Conservation (phyloP, 768 basidiomycete genomes). For the Tylopilus intermedius region DNA sequence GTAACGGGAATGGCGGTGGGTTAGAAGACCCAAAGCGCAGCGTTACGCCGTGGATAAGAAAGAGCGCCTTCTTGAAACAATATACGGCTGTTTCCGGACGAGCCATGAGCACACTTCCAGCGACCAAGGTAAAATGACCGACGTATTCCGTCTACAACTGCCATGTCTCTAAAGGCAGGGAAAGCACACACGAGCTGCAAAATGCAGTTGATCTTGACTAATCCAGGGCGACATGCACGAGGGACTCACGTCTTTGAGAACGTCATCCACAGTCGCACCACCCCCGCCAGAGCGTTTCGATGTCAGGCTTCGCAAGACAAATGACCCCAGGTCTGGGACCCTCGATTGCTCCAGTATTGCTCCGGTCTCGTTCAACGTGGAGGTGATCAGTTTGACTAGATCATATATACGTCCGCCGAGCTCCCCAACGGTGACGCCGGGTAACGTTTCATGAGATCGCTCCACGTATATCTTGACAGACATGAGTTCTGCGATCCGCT, state of each 20-base stretch:
- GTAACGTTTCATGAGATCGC: slow-evolving; percentile 60
- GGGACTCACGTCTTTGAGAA: slow-evolving; percentile 57
- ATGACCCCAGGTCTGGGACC: slow-evolving; percentile 66
- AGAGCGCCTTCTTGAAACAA: slow-evolving; percentile 87
- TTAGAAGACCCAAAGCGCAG: slow-evolving; percentile 59
- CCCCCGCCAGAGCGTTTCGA: slow-evolving; percentile 29
- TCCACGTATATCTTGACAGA: slow-evolving; percentile 67
- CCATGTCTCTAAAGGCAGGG: slow-evolving; percentile 81
- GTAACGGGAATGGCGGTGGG: slow-evolving; percentile 56
- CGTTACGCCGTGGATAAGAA: slow-evolving; percentile 66
- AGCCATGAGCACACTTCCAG: not conserved
- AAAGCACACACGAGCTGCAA: slow-evolving; percentile 69
- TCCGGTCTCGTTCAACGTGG: slow-evolving; percentile 70
- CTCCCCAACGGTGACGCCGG: slow-evolving; percentile 69
- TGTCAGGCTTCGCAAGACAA: slow-evolving; percentile 65
- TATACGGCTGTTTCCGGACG: slow-evolving; percentile 55
- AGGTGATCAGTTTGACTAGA: slow-evolving; percentile 62
- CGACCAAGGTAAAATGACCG: slow-evolving; percentile 15
- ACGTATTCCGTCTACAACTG: slow-evolving; percentile 60
- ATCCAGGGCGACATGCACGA: not conserved
- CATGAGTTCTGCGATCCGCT: slow-evolving; percentile 70
- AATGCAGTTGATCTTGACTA: slow-evolving; percentile 4
- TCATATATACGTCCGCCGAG: slow-evolving; percentile 71
- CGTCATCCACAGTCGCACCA: slow-evolving; percentile 45
- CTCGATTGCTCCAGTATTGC: slow-evolving; percentile 52